Evolutionary conservation across 768 basidiomycete species (phyloP), one percentile per base, ranked within the genome.

Genomic region (Phlegmacium glaucopus): DNA sequence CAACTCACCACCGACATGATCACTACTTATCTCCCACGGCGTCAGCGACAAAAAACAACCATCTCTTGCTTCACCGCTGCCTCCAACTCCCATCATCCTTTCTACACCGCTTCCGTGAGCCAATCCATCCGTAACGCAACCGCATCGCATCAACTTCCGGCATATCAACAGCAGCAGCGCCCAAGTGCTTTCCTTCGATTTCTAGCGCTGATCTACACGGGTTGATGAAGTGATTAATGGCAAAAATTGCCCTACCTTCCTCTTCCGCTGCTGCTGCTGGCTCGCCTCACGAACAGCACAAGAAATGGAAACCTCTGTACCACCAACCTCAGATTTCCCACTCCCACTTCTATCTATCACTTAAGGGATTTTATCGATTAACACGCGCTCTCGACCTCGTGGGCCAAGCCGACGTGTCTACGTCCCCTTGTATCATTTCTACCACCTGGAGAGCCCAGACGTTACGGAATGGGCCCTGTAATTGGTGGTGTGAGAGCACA

Each of bases 401-500:
- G 22, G 22, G 22, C 22, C 22, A 22, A 22, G 5, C 22, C 22
- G 22, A 22, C 22, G 5, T 22, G 5, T 22, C 22, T 22, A 22
- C 5, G 22, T 22, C 22, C 22, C 22, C 22, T 22, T n/a, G n/a
- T n/a, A n/a, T n/a, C n/a, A 22, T 22, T 22, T 22, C 22, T 22
- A 22, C 22, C 22, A 22, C 22, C 22, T 5, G 3, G 22, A 22
- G 22, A 10, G 10, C 32, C 11, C 11, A 34, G 32, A n/a, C 11
- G n/a, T n/a, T n/a, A n/a, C n/a, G n/a, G n/a, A n/a, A n/a, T n/a
- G n/a, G 68, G 63, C 12, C 57, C 68, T n/a, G 56, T 70, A 4
- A 67, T 71, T 25, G 69, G 69, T 16, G 70, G 70, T 27, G 70
- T 67, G 6, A 70, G 68, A 18, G 69, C 67, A 12, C 65, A 68